These are phyloP conservation scores for Cercospora sojina DNA, from an alignment of 2,329 filamentous ascomycete species.

Conservation along the genomic window DNA sequence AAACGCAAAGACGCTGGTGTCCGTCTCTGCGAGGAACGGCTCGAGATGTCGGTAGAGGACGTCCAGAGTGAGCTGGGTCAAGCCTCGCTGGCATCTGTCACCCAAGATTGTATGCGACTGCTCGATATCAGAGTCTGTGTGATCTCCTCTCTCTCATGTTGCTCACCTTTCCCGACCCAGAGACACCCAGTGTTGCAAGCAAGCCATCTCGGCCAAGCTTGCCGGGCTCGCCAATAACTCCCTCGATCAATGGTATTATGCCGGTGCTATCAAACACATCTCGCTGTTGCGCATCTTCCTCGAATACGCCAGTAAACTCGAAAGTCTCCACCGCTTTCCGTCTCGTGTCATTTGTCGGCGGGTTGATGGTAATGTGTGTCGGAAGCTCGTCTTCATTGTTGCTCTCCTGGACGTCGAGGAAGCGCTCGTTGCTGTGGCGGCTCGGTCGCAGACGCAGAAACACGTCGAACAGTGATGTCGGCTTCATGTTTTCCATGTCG, in stretches of 20 bases:
- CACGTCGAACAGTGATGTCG: constrained; percentile 73
- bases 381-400: constrained; percentile 40
- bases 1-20: constrained; percentile 60
- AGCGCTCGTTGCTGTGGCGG: constrained; percentile 58
- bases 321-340: constrained; percentile 91
- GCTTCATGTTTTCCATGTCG: constrained; percentile 31
- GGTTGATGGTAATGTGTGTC: constrained; percentile 54
- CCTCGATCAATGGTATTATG: constrained; percentile 72
- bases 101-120: constrained; percentile 96
- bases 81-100: constrained; percentile 77
- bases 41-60: constrained; percentile 81
- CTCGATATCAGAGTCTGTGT: constrained; percentile 12
- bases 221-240: constrained; percentile 70
- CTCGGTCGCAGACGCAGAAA: constrained; percentile 72
- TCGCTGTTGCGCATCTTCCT: constrained; percentile 78
- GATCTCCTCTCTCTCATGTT: neutral
- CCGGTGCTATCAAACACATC: constrained; percentile 82
- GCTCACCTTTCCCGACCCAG: constrained; percentile 87
- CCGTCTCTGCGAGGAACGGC: constrained; percentile 64
- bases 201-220: constrained; percentile 83
- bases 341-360: constrained; percentile 75
- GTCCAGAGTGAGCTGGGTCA: constrained; percentile 90
- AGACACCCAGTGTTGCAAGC: constrained; percentile 87
- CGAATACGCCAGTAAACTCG: constrained; percentile 89
- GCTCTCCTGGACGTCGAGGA: constrained; percentile 70